Percentiles rank a stretch among this genome's conserved stretches.
Evolutionary conservation across 1,284 basidiomycete species (phyloP).

Genomic region (Cryptococcus neoformans): DNA sequence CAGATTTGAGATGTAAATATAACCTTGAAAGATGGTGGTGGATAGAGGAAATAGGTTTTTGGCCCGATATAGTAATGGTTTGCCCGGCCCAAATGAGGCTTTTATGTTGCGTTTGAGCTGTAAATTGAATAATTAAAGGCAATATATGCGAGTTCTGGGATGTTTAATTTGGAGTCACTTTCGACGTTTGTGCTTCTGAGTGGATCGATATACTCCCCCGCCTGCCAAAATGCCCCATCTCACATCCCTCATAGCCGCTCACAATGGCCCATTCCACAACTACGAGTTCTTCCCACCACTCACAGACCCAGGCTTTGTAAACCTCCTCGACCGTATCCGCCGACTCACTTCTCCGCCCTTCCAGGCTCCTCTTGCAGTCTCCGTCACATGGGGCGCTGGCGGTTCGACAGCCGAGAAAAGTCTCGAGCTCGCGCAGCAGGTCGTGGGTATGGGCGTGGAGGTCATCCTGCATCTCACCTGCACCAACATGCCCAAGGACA

Average conservation of each 20-base stretch:
- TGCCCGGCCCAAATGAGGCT: no score
- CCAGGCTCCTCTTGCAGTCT: slow-evolving; percentile 66
- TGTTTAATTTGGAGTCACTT: no score
- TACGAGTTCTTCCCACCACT: slow-evolving; percentile 96
- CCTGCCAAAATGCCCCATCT: slow-evolving; percentile 8
- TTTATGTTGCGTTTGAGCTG: no score
- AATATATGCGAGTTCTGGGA: no score
- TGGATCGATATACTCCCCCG: no score
- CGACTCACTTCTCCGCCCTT: slow-evolving; percentile 60
- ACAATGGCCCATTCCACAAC: slow-evolving; percentile 65
- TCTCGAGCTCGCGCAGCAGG: slow-evolving; percentile 76
- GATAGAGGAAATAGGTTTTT: no score
- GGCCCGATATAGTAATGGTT: no score
- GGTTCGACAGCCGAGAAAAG: slow-evolving; percentile 85
- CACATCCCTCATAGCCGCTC: slow-evolving; percentile 16
- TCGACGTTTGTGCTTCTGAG: no score
- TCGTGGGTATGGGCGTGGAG: slow-evolving; percentile 54
- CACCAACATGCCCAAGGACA: slow-evolving; percentile 90
- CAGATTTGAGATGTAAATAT: no score
- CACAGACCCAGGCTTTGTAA: slow-evolving; percentile 87
- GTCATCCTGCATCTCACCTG: slow-evolving; percentile 95
- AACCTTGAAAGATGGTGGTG: no score
- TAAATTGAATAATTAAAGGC: no score
- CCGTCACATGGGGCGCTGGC: slow-evolving; percentile 96
- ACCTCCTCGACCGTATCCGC: slow-evolving; percentile 74